phyloP scores from a whole-genome alignment of 345 rosid species.

The Melaleuca quinquenervia region DNA sequence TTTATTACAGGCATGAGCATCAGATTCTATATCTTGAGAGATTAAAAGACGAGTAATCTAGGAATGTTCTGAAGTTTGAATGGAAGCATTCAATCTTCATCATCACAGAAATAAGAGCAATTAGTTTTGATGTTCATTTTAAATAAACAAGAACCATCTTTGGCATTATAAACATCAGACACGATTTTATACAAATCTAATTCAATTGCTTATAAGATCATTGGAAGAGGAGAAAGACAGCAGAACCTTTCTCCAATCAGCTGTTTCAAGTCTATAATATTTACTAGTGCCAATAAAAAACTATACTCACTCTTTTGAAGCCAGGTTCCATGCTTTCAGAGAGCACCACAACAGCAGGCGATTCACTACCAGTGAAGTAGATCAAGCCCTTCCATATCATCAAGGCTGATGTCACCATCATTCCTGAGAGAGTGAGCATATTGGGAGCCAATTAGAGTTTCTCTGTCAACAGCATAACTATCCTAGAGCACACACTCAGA shows the following conservation, averaged over 20 bases:
- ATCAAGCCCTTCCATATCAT: conserved; percentile 76
- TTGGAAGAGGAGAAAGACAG: neutral
- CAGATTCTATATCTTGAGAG: neutral
- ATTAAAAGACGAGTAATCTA: neutral
- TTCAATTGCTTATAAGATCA: neutral
- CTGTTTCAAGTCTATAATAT: neutral
- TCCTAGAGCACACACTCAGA: neutral
- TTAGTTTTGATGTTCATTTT: neutral
- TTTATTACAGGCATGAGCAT: neutral
- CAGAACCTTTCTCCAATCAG: neutral
- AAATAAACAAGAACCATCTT: neutral
- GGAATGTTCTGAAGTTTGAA: neutral
- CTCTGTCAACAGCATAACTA: neutral
- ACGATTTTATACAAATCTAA: neutral
- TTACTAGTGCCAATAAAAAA: neutral
- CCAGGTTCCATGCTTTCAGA: conserved; percentile 84
- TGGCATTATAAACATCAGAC: neutral
- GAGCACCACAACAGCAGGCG: conserved; percentile 74
- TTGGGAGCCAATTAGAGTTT: neutral
- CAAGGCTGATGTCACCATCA: conserved; percentile 51
- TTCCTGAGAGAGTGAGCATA: conserved; percentile 18
- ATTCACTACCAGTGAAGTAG: conserved; percentile 60
- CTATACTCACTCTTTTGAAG: conserved; percentile 37
- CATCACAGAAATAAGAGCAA: neutral
- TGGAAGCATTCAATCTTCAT: neutral